Evolutionary conservation across 129 eudicot genomes (phyloP).

Genomic region (Apium graveolens): DNA sequence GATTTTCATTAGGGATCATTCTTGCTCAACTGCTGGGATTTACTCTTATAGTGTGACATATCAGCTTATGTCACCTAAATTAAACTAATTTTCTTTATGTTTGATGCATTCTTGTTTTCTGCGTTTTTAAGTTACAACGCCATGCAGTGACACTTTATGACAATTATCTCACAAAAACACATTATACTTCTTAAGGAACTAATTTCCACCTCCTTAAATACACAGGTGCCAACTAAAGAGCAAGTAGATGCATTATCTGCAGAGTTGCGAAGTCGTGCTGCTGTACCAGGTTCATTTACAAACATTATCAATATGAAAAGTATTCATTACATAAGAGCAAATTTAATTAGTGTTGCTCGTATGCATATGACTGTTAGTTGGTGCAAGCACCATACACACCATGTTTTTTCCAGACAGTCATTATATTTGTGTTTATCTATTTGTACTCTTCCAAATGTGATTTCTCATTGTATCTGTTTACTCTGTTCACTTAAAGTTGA

Average conservation of each 20-base stretch:
- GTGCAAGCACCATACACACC: too few relatives aligned
- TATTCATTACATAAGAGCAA: not conserved
- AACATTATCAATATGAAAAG: not conserved
- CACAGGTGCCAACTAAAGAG: conserved; percentile 88
- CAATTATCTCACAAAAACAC: not conserved
- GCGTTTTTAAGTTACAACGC: not conserved
- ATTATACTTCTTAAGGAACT: not conserved
- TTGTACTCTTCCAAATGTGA: not conserved
- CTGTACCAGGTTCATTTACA: conserved; percentile 59
- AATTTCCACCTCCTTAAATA: not conserved
- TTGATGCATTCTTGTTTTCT: not conserved
- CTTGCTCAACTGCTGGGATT: not conserved
- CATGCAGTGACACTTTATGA: not conserved
- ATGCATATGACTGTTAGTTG: not conserved
- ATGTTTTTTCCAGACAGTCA: not conserved
- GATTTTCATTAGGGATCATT: not conserved
- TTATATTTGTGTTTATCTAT: not conserved
- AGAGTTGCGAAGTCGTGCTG: conserved; percentile 84
- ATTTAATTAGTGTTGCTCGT: not conserved
- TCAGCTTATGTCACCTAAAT: not conserved
- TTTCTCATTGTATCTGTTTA: not conserved
- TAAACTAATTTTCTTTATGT: not conserved
- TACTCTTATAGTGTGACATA: not conserved
- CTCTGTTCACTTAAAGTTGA: not conserved
- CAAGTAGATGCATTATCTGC: conserved; percentile 87